These are phyloP conservation scores for Chalaropsis ovoidea DNA, from an alignment of 2,329 filamentous ascomycete genomes.

Conservation along the genomic window DNA sequence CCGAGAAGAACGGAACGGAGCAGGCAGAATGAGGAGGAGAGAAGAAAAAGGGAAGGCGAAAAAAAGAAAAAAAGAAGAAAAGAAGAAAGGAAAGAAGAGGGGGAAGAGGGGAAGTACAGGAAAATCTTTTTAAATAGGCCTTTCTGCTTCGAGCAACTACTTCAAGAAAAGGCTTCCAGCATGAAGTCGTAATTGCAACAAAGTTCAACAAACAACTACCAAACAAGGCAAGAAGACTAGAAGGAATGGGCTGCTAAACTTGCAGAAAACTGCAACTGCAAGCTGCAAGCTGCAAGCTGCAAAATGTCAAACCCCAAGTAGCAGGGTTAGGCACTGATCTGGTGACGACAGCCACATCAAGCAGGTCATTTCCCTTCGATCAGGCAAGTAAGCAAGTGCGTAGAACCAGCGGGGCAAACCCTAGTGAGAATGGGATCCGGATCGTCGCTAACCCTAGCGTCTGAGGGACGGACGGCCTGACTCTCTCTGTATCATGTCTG, in stretches of 20 bases:
- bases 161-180: neutral
- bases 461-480: no score
- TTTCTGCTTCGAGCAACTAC: neutral
- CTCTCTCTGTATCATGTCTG: no score
- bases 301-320: neutral
- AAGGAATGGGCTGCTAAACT: no score
- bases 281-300: neutral
- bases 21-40: neutral
- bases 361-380: no score
- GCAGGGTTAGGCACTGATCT: conserved; percentile 1
- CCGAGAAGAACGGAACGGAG: neutral
- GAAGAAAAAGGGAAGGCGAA: neutral
- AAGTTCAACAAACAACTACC: neutral
- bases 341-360: neutral
- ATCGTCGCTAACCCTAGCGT: no score
- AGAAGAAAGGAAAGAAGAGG: neutral
- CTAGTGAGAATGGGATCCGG: neutral
- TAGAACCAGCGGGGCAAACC: neutral
- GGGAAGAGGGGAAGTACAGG: neutral
- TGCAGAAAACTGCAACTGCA: neutral
- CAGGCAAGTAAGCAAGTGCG: neutral
- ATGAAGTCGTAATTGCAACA: conserved; percentile 3
- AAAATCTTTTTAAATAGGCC: conserved; percentile 8
- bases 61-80: neutral
- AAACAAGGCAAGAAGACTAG: neutral